Conservation (phyloP, 352 stramenopile species). For the Phytophthora foliorum region DNA sequence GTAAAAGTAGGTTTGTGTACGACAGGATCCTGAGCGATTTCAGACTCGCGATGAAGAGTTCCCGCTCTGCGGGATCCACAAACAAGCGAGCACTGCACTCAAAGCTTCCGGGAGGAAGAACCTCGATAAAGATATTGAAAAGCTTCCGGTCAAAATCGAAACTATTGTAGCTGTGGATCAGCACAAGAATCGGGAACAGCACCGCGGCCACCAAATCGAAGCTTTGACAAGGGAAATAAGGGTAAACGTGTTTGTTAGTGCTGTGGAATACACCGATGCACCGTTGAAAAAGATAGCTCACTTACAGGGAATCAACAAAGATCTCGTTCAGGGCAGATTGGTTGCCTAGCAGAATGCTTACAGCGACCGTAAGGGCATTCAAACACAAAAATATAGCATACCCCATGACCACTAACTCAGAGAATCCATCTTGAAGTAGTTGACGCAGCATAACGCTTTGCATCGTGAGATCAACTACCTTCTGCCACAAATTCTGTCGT, state of each 20-base stretch:
- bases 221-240: too few species aligned
- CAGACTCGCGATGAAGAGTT: conserved; percentile 33
- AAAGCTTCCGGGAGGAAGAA: conserved; percentile 22
- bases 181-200: conserved; percentile 26
- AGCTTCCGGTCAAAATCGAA: conserved; percentile 41
- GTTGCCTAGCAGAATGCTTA: too few species aligned
- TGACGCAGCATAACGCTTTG: too few species aligned
- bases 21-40: conserved; percentile 36
- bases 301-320: conserved; percentile 32
- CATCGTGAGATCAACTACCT: too few species aligned
- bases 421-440: too few species aligned
- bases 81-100: conserved; percentile 29
- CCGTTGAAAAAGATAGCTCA: not conserved
- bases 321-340: conserved; percentile 33
- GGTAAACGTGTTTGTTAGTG: too few species aligned
- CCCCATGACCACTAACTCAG: too few species aligned
- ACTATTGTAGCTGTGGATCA: conserved; percentile 29
- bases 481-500: too few species aligned
- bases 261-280: too few species aligned
- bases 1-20: conserved; percentile 23
- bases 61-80: conserved; percentile 28
- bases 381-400: too few species aligned
- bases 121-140: conserved; percentile 23
- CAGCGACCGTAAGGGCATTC: too few species aligned
- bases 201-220: conserved; percentile 47